Conservation (phyloP, 805 yeast genomes). For the Candida boleticola region DNA sequence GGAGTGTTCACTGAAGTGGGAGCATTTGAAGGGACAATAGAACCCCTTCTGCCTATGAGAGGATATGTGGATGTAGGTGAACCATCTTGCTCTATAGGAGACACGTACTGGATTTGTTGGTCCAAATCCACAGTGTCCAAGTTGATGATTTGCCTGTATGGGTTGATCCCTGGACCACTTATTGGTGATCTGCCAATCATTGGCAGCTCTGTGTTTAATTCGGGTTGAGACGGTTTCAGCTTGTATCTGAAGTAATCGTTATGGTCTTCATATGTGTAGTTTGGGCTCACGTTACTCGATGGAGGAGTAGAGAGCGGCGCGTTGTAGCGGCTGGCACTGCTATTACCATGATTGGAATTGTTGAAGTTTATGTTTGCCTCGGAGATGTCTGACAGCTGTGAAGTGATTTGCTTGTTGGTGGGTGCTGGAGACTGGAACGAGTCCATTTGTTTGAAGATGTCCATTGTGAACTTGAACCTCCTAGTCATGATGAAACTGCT, state of each 20-base stretch:
- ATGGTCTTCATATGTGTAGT: slow-evolving; percentile 3
- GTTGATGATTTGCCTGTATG: neutral
- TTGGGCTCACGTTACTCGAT: slow-evolving; percentile 3
- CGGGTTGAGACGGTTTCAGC: neutral
- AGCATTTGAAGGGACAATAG: slow-evolving; percentile 3
- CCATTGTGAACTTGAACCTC: slow-evolving; percentile 5
- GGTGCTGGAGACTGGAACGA: neutral
- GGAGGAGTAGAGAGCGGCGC: slow-evolving; percentile 5
- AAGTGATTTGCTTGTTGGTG: neutral
- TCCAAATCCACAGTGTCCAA: neutral
- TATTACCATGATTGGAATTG: neutral
- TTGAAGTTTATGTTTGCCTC: neutral
- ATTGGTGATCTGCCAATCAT: neutral
- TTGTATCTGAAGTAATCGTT: slow-evolving; percentile 4
- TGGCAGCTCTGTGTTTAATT: neutral
- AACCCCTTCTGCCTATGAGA: slow-evolving; percentile 2
- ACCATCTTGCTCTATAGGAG: slow-evolving; percentile 1
- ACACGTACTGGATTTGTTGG: neutral
- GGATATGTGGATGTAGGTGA: neutral
- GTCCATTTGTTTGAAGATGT: neutral
- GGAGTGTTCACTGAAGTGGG: slow-evolving; percentile 4
- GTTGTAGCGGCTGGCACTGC: too few relatives aligned
- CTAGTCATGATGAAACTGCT: neutral
- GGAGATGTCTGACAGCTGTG: neutral
- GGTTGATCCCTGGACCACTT: too few relatives aligned